Evolutionary conservation across 2,329 filamentous ascomycete species (phyloP).

Genomic region (Phoma sp.): DNA sequence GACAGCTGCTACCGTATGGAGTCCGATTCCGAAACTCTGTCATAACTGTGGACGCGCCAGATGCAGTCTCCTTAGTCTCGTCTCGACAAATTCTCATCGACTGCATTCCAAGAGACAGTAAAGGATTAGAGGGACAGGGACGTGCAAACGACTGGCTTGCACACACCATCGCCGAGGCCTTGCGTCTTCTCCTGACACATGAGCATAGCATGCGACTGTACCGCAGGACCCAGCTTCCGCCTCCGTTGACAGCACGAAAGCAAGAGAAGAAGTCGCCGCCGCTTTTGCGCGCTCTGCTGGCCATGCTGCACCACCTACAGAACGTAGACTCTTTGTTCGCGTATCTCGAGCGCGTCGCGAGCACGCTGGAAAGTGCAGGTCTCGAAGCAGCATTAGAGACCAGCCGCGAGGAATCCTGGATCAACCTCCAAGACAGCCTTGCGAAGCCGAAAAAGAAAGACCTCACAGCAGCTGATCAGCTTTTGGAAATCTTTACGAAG

Average conservation of each 20-base stretch:
- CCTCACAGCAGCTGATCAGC: conserved; percentile 40
- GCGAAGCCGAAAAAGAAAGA: conserved; percentile 32
- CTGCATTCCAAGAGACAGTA: conserved; percentile 66
- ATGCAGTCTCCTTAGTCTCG: conserved; percentile 32
- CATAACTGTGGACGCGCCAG: conserved; percentile 43
- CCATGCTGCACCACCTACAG: conserved; percentile 58
- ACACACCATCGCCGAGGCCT: conserved; percentile 67
- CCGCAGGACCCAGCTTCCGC: conserved; percentile 69
- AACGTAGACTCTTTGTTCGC: conserved; percentile 45
- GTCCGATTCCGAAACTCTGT: conserved; percentile 65
- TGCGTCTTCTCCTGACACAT: conserved; percentile 78
- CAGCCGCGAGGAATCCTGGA: conserved; percentile 36
- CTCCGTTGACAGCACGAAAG: conserved; percentile 59
- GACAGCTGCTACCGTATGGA: conserved; percentile 71
- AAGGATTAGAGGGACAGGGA: conserved; percentile 23
- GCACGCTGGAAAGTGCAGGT: conserved; percentile 37
- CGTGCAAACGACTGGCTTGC: conserved; percentile 58
- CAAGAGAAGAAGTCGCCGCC: conserved; percentile 58
- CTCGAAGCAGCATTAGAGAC: conserved; percentile 35
- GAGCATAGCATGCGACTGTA: conserved; percentile 78
- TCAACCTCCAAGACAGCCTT: conserved; percentile 35
- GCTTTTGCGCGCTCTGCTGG: conserved; percentile 65
- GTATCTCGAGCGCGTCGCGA: conserved; percentile 35
- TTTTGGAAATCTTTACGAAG: conserved; percentile 37
- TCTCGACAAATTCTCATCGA: conserved; percentile 70